Percentiles rank a stretch among this genome's conserved stretches.
These are phyloP conservation scores for Arxiozyma bovina DNA, from an alignment of 1,139 yeast species.

Conservation along the genomic window DNA sequence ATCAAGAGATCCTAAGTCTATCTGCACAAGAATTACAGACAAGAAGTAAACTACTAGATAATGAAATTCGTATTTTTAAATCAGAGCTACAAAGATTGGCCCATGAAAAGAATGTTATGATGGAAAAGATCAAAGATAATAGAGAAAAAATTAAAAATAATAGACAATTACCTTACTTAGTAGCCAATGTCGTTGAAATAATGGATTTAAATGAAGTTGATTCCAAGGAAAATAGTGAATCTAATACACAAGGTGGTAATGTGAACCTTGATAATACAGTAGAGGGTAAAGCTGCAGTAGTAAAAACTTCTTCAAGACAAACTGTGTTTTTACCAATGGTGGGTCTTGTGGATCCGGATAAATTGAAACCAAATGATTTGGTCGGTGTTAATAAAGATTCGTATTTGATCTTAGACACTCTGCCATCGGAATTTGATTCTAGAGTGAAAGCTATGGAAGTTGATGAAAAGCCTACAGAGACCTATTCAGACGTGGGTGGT, in stretches of 20 bases:
- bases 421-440: conserved; percentile 95
- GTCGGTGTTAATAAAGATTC: conserved; percentile 98
- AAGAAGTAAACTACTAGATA: conserved; percentile 80
- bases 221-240: conserved; percentile 42
- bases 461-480: conserved; percentile 95
- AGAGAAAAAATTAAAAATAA: conserved; percentile 94
- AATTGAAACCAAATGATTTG: conserved; percentile 87
- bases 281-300: conserved; percentile 94
- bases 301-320: conserved; percentile 94
- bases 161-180: conserved; percentile 90
- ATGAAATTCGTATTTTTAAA: conserved; percentile 91
- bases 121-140: conserved; percentile 90
- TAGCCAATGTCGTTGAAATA: conserved; percentile 95
- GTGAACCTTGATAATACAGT: conserved; percentile 88
- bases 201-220: conserved; percentile 82
- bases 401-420: conserved; percentile 81
- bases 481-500: conserved; percentile 96
- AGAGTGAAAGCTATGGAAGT: conserved; percentile 99
- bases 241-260: conserved; percentile 88
- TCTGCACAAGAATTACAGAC: conserved; percentile 79
- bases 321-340: conserved; percentile 93
- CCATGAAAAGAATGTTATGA: conserved; percentile 89
- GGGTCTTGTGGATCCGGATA: conserved; percentile 85
- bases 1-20: conserved; percentile 69
- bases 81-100: conserved; percentile 84